These are phyloP conservation scores for Botryosphaeria dothidea DNA, from an alignment of 2,329 filamentous ascomycete genomes.

Conservation along the genomic window DNA sequence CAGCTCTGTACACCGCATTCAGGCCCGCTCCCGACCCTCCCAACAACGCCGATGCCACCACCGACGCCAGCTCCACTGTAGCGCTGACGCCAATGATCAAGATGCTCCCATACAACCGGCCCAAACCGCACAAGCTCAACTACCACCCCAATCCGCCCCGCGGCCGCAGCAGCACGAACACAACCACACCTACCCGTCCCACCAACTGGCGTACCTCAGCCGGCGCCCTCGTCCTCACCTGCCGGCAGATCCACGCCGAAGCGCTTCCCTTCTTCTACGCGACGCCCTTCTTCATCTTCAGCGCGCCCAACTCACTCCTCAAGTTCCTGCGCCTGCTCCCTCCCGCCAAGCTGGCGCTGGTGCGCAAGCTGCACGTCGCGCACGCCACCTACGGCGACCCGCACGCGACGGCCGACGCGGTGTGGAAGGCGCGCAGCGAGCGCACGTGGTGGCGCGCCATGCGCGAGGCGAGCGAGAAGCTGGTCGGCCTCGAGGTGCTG, in stretches of 20 bases:
- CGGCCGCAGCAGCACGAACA: neutral
- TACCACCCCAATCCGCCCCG: neutral
- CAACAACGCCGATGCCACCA: neutral
- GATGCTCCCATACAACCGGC: neutral
- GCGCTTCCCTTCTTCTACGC: constrained; percentile 31
- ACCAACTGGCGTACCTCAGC: constrained; percentile 33
- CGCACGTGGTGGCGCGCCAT: neutral
- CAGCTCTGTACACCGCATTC: neutral
- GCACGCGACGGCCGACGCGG: neutral
- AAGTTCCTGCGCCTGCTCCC: constrained; percentile 31
- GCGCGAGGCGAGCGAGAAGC: neutral
- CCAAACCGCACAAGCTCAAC: neutral
- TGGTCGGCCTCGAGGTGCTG: neutral
- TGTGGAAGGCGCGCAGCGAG: constrained; percentile 25
- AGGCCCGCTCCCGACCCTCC: neutral
- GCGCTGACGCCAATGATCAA: neutral
- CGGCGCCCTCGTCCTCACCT: constrained; percentile 31
- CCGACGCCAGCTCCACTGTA: neutral
- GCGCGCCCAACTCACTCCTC: constrained; percentile 28
- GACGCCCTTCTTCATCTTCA: constrained; percentile 32
- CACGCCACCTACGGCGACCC: constrained; percentile 33
- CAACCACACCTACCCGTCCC: neutral
- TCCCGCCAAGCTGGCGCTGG: constrained; percentile 21
- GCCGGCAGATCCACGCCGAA: constrained; percentile 32
- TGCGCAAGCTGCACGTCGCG: constrained; percentile 33